Evolutionary conservation across 805 yeast species (phyloP).

Genomic region (Metschnikowia sp.): DNA sequence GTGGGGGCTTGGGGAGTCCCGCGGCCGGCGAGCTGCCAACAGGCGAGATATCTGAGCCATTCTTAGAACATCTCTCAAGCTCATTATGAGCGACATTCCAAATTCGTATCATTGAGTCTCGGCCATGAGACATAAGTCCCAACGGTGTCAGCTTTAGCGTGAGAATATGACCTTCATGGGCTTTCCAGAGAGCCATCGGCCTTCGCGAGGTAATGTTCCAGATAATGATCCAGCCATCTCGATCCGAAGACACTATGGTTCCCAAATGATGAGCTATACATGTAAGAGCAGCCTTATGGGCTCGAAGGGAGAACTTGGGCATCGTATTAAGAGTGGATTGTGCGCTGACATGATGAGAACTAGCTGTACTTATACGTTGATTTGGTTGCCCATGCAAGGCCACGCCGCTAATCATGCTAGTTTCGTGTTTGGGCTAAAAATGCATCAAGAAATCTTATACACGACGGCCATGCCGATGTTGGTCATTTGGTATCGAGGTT

Average conservation of each 20-base stretch:
- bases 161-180: constrained; percentile 52
- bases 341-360: too few species aligned
- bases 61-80: constrained; percentile 2
- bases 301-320: constrained; percentile 15
- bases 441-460: too few species aligned
- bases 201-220: constrained; percentile 63
- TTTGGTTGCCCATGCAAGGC: too few species aligned
- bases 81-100: constrained; percentile 33
- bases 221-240: constrained; percentile 56
- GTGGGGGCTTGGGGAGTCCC: constrained; percentile 18
- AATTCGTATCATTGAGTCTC: constrained; percentile 54
- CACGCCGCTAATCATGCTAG: too few species aligned
- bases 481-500: too few species aligned
- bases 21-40: not conserved
- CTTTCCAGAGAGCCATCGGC: constrained; percentile 56
- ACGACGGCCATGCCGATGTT: too few species aligned
- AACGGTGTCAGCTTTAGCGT: constrained; percentile 35
- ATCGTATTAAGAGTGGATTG: too few species aligned
- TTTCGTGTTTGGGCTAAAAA: too few species aligned
- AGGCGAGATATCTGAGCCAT: constrained; percentile 1
- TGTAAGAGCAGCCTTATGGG: constrained; percentile 16
- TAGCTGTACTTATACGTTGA: too few species aligned
- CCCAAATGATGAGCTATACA: constrained; percentile 7
- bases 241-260: constrained; percentile 52
- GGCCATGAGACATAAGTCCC: constrained; percentile 57